Percentiles rank a stretch among this genome's conserved stretches.
phyloP scores from a whole-genome alignment of 768 basidiomycete genomes.

The Boletus rubroflammeus region DNA sequence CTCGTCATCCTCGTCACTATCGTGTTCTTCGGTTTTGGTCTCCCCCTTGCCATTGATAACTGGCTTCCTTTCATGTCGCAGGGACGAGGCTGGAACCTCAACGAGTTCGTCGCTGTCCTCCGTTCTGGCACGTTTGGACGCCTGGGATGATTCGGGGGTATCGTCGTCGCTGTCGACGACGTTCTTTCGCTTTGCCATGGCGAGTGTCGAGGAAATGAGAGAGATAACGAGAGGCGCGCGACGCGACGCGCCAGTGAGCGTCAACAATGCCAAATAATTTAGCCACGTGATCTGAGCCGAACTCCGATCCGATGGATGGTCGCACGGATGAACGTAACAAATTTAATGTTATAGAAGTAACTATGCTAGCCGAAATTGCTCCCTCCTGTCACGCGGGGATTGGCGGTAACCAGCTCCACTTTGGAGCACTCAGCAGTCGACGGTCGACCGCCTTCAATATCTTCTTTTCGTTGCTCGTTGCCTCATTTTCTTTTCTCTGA shows the following conservation, averaged over 20 bases:
- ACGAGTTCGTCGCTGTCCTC: conserved; percentile 36
- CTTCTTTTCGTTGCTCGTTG: background rate
- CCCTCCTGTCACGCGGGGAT: conserved; percentile 14
- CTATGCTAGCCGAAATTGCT: conserved; percentile 16
- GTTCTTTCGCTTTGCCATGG: conserved; percentile 57
- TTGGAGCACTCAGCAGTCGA: background rate
- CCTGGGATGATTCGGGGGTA: conserved; percentile 28
- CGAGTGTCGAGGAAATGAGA: background rate
- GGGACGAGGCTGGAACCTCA: conserved; percentile 12
- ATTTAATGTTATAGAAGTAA: background rate
- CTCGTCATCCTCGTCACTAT: conserved; percentile 30
- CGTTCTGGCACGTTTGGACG: conserved; percentile 44
- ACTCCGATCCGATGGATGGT: background rate
- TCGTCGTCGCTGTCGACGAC: conserved; percentile 43
- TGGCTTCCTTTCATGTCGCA: conserved; percentile 27
- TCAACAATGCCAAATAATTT: conserved; percentile 24
- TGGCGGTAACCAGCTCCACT: conserved; percentile 17
- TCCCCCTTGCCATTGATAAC: conserved; percentile 34
- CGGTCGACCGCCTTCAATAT: background rate
- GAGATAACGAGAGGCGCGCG: conserved; percentile 17
- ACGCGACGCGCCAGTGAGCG: conserved; percentile 25
- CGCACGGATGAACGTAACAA: background rate
- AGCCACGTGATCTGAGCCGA: conserved; percentile 7
- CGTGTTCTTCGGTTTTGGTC: conserved; percentile 26
- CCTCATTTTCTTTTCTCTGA: conserved; percentile 6